Conservation (phyloP, 2,329 filamentous ascomycete species). For the Talaromyces marneffei region DNA sequence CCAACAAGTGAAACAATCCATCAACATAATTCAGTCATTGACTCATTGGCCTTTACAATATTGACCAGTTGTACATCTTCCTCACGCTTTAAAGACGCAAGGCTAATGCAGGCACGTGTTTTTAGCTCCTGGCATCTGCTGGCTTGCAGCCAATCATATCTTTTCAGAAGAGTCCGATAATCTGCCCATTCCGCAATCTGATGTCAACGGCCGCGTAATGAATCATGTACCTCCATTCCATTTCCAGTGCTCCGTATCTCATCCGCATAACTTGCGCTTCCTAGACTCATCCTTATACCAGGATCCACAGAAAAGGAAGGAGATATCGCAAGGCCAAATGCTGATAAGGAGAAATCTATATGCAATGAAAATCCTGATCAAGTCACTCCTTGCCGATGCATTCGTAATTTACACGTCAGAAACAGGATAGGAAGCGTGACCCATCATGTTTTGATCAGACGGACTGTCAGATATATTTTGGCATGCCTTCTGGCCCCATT, state of each 20-base stretch:
- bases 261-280: not conserved
- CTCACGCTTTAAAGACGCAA: not conserved
- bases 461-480: not conserved
- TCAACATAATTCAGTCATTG: not conserved
- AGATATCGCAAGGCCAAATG: not conserved
- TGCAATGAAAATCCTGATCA: not conserved
- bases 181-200: not conserved
- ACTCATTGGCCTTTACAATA: not conserved
- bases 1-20: not conserved
- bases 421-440: not conserved
- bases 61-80: not conserved
- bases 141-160: not conserved
- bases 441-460: not conserved
- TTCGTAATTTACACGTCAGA: not conserved
- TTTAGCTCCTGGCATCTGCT: not conserved
- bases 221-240: not conserved
- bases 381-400: not conserved
- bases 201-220: constrained; percentile 8
- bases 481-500: not conserved
- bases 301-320: not conserved
- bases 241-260: not conserved
- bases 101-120: constrained; percentile 8
- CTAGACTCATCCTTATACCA: not conserved
- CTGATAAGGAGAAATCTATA: not conserved
- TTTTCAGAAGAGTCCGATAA: not conserved